Evolutionary conservation across 1,284 basidiomycete genomes (phyloP), one percentile per base, ranked within the genome.

Genomic region (Papiliotrema terrestris): DNA sequence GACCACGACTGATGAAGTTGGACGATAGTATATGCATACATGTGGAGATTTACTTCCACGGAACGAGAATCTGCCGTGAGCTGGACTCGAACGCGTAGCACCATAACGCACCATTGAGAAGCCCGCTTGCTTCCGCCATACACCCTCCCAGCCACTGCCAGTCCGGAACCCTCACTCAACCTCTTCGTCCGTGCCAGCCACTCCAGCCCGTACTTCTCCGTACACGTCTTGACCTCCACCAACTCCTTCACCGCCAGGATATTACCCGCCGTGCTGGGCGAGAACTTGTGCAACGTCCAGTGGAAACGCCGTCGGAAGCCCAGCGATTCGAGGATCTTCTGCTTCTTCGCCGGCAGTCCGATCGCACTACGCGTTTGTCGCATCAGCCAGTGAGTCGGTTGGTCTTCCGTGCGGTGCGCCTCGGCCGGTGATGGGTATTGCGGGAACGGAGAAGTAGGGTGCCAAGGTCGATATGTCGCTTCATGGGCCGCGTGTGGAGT

Each of bases 171-270:
- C 62, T 77, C 71, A 14, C 65, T 58, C 47, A 66, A 58, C 20
- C 61, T 59, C 55, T 68, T 61, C n/a, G 17, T 32, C 19, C 65
- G 59, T 42, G 51, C 58, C 45, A 63, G 55, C 51, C 66, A 57
- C 19, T 55, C 50, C 45, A 45, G 43, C 14, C 70, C 71, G 51
- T 72, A 62, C 52, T 63, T 61, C 56, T 70, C 60, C 8, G 61
- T 65, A 4, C 82, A 79, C 58, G 80, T 81, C 56, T 74, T 70
- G 26, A 82, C 81, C 35, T 74, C 68, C 9, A 82, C 78, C 45
- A 82, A 64, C 69, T 82, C 81, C 71, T 82, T 82, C 47, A 82
- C 77, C 22, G 63, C 68, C 19, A 82, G 65, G 36, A 82, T 78
- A 54, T 76, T 70, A 25, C 81, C 81, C 2, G 80, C 80, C 25